Conservation (phyloP, 192 early-diverging fungal genomes). For the Mortierella hygrophila region DNA sequence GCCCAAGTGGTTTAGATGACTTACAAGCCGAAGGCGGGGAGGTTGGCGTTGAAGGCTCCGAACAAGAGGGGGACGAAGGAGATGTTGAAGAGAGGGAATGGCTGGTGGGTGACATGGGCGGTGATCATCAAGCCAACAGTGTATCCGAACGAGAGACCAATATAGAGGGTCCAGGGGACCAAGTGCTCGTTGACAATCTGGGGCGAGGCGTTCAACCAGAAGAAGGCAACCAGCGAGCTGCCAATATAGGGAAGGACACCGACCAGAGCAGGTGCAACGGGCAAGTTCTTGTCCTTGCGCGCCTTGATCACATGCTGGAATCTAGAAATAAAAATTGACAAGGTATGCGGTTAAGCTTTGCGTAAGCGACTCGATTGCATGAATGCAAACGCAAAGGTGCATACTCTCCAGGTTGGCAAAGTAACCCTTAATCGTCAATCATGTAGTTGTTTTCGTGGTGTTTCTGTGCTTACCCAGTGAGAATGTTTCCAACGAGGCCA, state of each 20-base stretch:
- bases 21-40: conserved; percentile 62
- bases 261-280: conserved; percentile 65
- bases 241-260: conserved; percentile 77
- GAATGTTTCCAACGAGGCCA: conserved; percentile 66
- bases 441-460: neutral
- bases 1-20: conserved; percentile 8
- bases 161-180: conserved; percentile 74
- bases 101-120: conserved; percentile 86
- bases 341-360: neutral
- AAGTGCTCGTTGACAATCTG: conserved; percentile 74
- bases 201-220: conserved; percentile 80
- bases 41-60: conserved; percentile 70
- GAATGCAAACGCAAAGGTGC: neutral
- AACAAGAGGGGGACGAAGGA: conserved; percentile 71
- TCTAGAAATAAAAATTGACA: conserved; percentile 39
- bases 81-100: conserved; percentile 83
- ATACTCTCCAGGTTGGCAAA: neutral
- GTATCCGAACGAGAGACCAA: conserved; percentile 84
- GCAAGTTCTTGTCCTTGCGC: conserved; percentile 66
- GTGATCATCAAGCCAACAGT: conserved; percentile 89
- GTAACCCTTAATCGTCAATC: neutral
- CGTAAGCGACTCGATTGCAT: neutral
- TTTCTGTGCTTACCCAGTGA: conserved; percentile 63
- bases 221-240: conserved; percentile 62
- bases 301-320: conserved; percentile 72